Base-by-base conservation (phyloP, 208 protist species). In the Wallacemonas collosoma region DNA sequence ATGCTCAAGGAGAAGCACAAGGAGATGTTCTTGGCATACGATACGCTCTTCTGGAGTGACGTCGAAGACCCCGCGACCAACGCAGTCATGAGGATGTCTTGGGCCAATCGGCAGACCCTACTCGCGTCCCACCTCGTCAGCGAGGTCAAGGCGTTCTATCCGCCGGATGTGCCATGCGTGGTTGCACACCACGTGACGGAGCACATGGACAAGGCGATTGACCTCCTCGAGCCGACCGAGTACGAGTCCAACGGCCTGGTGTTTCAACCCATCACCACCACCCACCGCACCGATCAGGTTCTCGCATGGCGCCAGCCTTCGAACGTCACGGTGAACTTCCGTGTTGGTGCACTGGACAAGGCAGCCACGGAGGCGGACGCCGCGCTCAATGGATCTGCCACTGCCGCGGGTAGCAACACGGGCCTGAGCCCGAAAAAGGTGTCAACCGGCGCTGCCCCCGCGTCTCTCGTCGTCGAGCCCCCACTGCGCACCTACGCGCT, bases 41-140 rank as follows among this genome's bases (percentile, higher is more conserved):
- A 95, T 58, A 81, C 80, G 38, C 79, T 88, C 69, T 95, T 81
- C 81, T 93, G 91, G 91, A 90, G 79, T 72, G 80, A 93, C 14
- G 72, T 65, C 17, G 75, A 62, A 14, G 61, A 66, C 43, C 79
- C 82, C 43, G 69, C 66, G 39, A 77, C 36, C 40, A 91, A 93
- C 77, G 77, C 75, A n/a, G 73, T 93, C 45, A 60, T 80, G 15
- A 77, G 75, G 39, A 92, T 89, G 82, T 80, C 73, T 55, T 93
- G 86, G 84, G 62, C 61, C 2, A 85, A 93, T 60, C 82, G 88
- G 8, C 88, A 93, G 76, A 58, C 44, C 9, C 76, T 80, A 72
- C 83, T 95, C 43, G 73, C 72, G 35, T 66, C 61, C 7, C 77
- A 88, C 74, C 57, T 95, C 41, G 75, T 56, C 70, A 57, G 57